Evolutionary conservation across 768 basidiomycete genomes (phyloP).

Genomic region (Leccinum sublutescens): DNA sequence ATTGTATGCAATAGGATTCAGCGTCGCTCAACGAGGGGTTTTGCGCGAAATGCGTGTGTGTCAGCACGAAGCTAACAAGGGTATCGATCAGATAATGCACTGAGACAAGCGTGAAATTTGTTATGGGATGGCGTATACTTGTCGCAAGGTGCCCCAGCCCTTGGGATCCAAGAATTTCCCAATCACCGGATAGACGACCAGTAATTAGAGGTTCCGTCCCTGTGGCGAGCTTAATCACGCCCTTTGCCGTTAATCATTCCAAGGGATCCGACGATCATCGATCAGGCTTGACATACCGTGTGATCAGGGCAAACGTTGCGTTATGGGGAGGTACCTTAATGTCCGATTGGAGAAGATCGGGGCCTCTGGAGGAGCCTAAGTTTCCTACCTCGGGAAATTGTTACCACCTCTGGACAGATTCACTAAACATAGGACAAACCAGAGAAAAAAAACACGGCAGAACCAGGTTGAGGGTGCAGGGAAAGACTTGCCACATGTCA

Average conservation of each 20-base stretch:
- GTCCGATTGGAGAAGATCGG: not conserved
- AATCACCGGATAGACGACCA: not conserved
- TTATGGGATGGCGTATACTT: not conserved
- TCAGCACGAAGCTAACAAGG: too few species aligned
- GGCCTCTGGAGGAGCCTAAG: too few species aligned
- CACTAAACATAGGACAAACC: not conserved
- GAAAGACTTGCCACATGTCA: not conserved
- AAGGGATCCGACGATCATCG: not conserved
- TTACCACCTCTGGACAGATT: slow-evolving; percentile 1
- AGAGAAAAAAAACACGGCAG: not conserved
- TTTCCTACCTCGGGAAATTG: not conserved
- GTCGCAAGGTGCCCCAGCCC: not conserved
- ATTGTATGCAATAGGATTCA: not conserved
- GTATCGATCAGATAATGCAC: not conserved
- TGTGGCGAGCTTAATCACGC: not conserved
- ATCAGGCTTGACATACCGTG: not conserved
- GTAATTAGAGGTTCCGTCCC: not conserved
- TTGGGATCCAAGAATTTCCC: not conserved
- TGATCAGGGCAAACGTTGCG: not conserved
- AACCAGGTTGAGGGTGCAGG: not conserved
- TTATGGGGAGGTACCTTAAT: not conserved
- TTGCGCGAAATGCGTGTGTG: too few species aligned
- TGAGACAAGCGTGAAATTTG: not conserved
- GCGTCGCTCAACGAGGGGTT: not conserved
- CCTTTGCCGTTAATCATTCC: not conserved